Evolutionary conservation across 176 grass and related monocot genomes (phyloP), one percentile per base, ranked within the genome.

Genomic region (Guadua angustifolia): DNA sequence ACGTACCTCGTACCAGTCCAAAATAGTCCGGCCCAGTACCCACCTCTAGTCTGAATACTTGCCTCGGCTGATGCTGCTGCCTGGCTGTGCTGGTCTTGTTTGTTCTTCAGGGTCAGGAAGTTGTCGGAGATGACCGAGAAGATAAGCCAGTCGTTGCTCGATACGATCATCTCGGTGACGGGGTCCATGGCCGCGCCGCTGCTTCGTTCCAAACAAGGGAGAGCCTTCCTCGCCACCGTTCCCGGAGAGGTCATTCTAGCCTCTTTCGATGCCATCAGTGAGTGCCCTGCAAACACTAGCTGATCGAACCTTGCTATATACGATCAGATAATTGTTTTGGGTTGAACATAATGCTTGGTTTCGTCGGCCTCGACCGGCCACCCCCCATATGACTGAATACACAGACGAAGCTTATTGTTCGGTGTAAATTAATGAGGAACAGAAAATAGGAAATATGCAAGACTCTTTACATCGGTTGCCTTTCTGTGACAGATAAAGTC

Each of bases 111-210:
- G 83, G 95, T 93, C 29, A 87, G 89, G 85, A 88, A 92, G 74
- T 38, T 98, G 24, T 92, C 95, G 44, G 93, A 95, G 84, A 98
- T 98, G 93, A 95, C 95, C 3, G 95, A 98, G 85, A 92, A 83
- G 68, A 95, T 95, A 80, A 98, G 96, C 82, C 77, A 89, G 50
- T 92, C 85, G 38, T 78, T 98, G 87, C 96, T 98, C 0, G 87
- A 95, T 16, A 90, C 88, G 3, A 83, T 98, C 35, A 55, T 98
- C 77, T 67, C 88, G 9, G 87, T 94, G 47, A 94, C 91, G 0
- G 89, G 96, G 9, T 89, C 93, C 17, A 90, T 98, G 82, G 65
- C 91, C 0, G 91, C 83, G 69, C 93, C 96, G 12, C 49, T 98
- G 52, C 71, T 94, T 24, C 85, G 77, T 38, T 94, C 96, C 22